Evolutionary conservation across 768 basidiomycete species (phyloP), one percentile per base, ranked within the genome.

Genomic region (Psilocybe cyanescens): DNA sequence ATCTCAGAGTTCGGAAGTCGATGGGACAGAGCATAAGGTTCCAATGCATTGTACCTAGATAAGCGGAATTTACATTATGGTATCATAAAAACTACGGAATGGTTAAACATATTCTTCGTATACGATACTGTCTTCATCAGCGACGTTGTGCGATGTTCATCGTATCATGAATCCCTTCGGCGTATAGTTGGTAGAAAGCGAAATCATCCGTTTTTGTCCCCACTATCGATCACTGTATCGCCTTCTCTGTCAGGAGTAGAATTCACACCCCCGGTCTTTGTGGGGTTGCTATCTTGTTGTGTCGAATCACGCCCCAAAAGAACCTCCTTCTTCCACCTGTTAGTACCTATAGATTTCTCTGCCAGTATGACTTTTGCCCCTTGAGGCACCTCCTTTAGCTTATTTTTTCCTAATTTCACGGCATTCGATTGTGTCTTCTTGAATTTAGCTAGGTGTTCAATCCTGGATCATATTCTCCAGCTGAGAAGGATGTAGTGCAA

Each of bases 1-100:
- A 79, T 95, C n/a, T 89, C 86, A 44, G 79, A 83, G 5, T 72
- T 95, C 44, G 79, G 84, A 67, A 86, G 87, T 66, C 72, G 80
- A 62, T 94, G 93, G 87, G 79, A 76, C 55, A 82, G 89, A 67
- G 91, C 90, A 49, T 87, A 70, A 76, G 44, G 28, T 46, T 41
- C 17, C 12, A 19, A 12, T 35, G 5, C 30, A 6, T 31, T 53
- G 29, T 53, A 33, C 12, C 31, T 53, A 53, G 28, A 33, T 17
- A 33, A 29, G 24, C 16, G 31, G 30, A 29, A 11, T 53, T 30
- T 28, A 28, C 19, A 50, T 50, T 50, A 28, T 11, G 30, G 12
- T 47, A n/a, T 24, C 46, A 47, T 47, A 28, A 50, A 48, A 24
- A 28, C 48, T 28, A 24, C 9, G 24, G 48, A 19, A n/a, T 44